phyloP scores from a whole-genome alignment of 805 yeast genomes.

The Naumovozyma baii region DNA sequence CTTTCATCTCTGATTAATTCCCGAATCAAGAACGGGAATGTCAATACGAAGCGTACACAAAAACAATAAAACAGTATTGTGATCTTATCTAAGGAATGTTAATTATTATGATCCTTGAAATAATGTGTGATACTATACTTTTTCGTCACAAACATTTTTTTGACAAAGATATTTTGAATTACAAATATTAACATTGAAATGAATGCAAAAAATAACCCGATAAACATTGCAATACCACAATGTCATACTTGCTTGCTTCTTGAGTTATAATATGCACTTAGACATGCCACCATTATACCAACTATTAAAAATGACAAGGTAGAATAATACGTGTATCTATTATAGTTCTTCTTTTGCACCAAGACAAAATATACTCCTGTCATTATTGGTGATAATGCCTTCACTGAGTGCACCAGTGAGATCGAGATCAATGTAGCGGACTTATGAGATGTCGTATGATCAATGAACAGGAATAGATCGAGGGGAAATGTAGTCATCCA shows the following conservation, averaged over 20 bases:
- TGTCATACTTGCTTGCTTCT: slow-evolving; percentile 5
- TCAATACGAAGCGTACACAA: slow-evolving; percentile 52
- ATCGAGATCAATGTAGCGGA: slow-evolving; percentile 91
- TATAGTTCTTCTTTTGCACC: slow-evolving; percentile 49
- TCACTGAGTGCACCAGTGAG: slow-evolving; percentile 89
- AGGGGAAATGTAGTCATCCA: slow-evolving; percentile 73
- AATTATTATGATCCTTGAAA: too few relatives aligned
- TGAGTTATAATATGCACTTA: slow-evolving; percentile 30
- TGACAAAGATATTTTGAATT: slow-evolving; percentile 73
- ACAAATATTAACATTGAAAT: slow-evolving; percentile 53
- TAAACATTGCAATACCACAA: slow-evolving; percentile 10
- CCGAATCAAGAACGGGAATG: slow-evolving; percentile 55
- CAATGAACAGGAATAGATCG: slow-evolving; percentile 89
- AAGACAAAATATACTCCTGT: slow-evolving; percentile 74
- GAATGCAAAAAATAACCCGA: slow-evolving; percentile 33
- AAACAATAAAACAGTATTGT: slow-evolving; percentile 68
- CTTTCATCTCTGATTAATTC: slow-evolving; percentile 33
- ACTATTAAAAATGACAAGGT: slow-evolving; percentile 69
- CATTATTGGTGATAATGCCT: slow-evolving; percentile 81
- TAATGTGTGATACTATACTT: too few relatives aligned
- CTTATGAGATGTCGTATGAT: slow-evolving; percentile 83
- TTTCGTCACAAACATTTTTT: slow-evolving; percentile 50
- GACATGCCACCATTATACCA: slow-evolving; percentile 80
- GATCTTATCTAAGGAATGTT: slow-evolving; percentile 44
- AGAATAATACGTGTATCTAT: slow-evolving; percentile 53